These are phyloP conservation scores for Candida rishiriensis DNA, from an alignment of 805 yeast species.

Conservation along the genomic window DNA sequence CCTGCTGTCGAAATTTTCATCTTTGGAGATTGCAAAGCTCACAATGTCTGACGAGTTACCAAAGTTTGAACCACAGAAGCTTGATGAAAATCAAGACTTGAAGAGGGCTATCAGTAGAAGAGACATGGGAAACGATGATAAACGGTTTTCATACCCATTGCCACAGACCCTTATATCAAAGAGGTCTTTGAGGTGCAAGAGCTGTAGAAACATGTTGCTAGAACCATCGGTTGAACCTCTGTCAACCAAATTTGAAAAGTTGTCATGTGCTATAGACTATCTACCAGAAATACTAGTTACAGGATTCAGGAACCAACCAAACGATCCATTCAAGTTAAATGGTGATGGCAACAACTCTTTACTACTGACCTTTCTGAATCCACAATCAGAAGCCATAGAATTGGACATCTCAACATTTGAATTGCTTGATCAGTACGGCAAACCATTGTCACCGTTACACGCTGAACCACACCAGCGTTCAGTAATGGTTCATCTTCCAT, in stretches of 20 bases:
- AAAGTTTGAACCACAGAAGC: background rate
- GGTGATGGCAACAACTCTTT: background rate
- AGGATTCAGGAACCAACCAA: slow-evolving; percentile 1
- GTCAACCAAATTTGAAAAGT: slow-evolving; percentile 13
- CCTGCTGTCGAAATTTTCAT: slow-evolving; percentile 10
- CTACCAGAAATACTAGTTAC: slow-evolving; percentile 20
- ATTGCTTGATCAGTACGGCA: slow-evolving; percentile 2
- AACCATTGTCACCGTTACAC: background rate
- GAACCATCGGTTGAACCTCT: slow-evolving; percentile 17
- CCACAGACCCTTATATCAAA: slow-evolving; percentile 15
- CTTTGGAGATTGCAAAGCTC: slow-evolving; percentile 20
- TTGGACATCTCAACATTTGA: slow-evolving; percentile 13
- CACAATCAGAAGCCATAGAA: slow-evolving; percentile 2
- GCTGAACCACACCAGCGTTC: background rate
- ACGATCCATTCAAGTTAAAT: background rate
- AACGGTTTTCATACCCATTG: slow-evolving; percentile 11
- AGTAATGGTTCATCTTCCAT: slow-evolving; percentile 14
- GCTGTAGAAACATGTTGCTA: slow-evolving; percentile 16
- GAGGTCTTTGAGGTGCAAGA: slow-evolving; percentile 16
- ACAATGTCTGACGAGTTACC: slow-evolving; percentile 8
- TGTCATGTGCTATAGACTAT: slow-evolving; percentile 14
- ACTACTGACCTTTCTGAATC: slow-evolving; percentile 15
- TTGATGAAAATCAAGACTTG: background rate
- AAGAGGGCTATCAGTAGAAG: background rate
- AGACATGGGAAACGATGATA: background rate